phyloP scores from a whole-genome alignment of 23 red algal species.

The Gracilaria vermiculophylla region DNA sequence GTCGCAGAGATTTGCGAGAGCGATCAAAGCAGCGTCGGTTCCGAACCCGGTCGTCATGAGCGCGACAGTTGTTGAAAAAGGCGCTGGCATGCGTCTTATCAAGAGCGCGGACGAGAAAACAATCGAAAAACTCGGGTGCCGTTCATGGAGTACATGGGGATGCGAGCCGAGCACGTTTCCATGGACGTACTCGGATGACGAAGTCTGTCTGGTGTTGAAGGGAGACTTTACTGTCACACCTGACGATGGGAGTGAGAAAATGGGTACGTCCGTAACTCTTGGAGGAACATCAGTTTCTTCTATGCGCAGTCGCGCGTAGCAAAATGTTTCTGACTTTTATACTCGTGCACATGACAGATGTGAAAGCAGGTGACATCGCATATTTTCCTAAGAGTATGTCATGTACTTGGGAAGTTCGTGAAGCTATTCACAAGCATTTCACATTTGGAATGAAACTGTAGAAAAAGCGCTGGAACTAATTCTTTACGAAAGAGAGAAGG shows the following conservation, averaged over 20 bases:
- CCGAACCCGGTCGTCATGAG: constrained; percentile 6
- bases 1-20: background rate
- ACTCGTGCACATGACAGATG: constrained; percentile 27
- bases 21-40: background rate
- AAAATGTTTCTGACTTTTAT: background rate
- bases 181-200: constrained; percentile 49
- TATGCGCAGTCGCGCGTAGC: background rate
- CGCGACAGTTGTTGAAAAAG: constrained; percentile 39
- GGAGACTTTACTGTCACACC: constrained; percentile 50
- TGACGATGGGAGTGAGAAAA: constrained; percentile 46
- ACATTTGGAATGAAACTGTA: constrained; percentile 40
- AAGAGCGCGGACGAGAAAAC: constrained; percentile 23
- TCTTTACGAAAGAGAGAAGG: too few species aligned
- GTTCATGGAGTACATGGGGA: constrained; percentile 56
- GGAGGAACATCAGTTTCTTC: background rate
- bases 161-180: constrained; percentile 56
- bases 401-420: constrained; percentile 59
- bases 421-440: constrained; percentile 45
- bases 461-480: background rate
- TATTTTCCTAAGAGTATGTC: constrained; percentile 57
- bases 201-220: constrained; percentile 33
- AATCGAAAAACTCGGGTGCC: constrained; percentile 44
- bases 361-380: constrained; percentile 52
- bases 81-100: constrained; percentile 44
- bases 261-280: constrained; percentile 13